Base-by-base conservation (phyloP, 129 eudicot genomes). In the Silybum marianum region DNA sequence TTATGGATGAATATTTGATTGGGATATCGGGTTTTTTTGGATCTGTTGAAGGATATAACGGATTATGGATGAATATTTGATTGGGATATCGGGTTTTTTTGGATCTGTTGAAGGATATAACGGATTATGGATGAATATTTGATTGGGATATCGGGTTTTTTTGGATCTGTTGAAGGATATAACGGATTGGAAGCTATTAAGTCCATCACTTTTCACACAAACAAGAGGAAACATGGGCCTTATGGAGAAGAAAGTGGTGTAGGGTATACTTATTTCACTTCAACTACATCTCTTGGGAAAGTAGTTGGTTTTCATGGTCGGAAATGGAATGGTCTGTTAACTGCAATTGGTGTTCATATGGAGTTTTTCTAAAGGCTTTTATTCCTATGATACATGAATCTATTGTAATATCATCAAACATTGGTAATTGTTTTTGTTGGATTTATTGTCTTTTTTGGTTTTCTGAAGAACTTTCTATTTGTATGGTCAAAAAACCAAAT, bases 311-410 rank as follows among this genome's bases (percentile, higher is more conserved):
- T 71, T 54, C 77, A 80, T 36, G 71, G 83, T 0, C 22, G 58
- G 76, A 71, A 25, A 12, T 36, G 14, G 19, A 14, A 42, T 51
- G 71, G 16, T 32, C 51, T 58, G 19, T 11, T 80, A 19, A 48
- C 69, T 54, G 71, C 69, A 7, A 48, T 80, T 30, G 83, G 83
- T 71, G 71, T 71, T 54, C 83, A 71, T 5, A 80, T 46, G 83
- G 83, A 80, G 18, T 80, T 26, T 11, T 21, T 30, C 25, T 80
- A 69, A 71, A 71, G 32, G 9, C 12, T 60, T 62, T 63, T 58
- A 60, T 22, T 58, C 65, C 23, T 66, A 4, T 0, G 5, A 69
- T n/a, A 14, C 42, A 69, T 69, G 42, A 28, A 46, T 69, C 21
- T 7, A 7, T 16, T 65, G 42, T 14, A 3, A 51, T 51, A 0